These are phyloP conservation scores for Mikania micrantha DNA, from an alignment of 129 eudicot genomes.

Conservation along the genomic window DNA sequence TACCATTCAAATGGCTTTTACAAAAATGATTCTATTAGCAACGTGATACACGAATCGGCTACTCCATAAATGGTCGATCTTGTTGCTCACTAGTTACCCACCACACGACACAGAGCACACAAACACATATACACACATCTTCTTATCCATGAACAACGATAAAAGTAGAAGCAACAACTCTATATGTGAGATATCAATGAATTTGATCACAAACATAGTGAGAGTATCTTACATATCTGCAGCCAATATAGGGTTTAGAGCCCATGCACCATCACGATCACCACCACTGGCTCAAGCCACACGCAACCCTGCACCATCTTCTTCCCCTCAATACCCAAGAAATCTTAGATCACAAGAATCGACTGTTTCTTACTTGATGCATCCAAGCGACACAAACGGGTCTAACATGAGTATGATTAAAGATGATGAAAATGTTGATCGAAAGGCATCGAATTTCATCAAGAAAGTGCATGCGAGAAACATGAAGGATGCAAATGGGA, in stretches of 20 bases:
- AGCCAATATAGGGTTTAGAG: slow-evolving; percentile 28
- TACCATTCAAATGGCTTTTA: slow-evolving; percentile 13
- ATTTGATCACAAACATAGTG: slow-evolving; percentile 39
- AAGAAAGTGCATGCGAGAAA: slow-evolving; percentile 36
- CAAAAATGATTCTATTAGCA: slow-evolving; percentile 30
- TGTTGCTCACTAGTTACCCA: slow-evolving; percentile 6
- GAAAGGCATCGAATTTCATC: slow-evolving; percentile 35
- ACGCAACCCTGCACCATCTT: slow-evolving; percentile 8
- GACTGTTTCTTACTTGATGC: slow-evolving; percentile 16
- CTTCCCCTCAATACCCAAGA: slow-evolving; percentile 23
- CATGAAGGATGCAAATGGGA: slow-evolving; percentile 19
- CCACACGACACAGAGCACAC: slow-evolving; percentile 7
- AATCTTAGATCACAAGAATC: slow-evolving; percentile 32
- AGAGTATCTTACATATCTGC: slow-evolving; percentile 39
- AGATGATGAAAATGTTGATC: slow-evolving; percentile 38
- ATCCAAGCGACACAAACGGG: slow-evolving; percentile 16
- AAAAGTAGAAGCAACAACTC: slow-evolving; percentile 21
- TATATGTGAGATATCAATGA: slow-evolving; percentile 44
- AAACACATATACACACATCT: background rate
- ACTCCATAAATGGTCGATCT: no score
- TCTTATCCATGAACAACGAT: slow-evolving; percentile 31
- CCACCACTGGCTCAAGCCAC: slow-evolving; percentile 5
- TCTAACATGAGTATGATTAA: slow-evolving; percentile 3
- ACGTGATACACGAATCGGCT: slow-evolving; percentile 4
- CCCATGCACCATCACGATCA: slow-evolving; percentile 15